These are phyloP conservation scores for Aspergillus sp. DNA, from an alignment of 2,329 filamentous ascomycete species.

Conservation along the genomic window DNA sequence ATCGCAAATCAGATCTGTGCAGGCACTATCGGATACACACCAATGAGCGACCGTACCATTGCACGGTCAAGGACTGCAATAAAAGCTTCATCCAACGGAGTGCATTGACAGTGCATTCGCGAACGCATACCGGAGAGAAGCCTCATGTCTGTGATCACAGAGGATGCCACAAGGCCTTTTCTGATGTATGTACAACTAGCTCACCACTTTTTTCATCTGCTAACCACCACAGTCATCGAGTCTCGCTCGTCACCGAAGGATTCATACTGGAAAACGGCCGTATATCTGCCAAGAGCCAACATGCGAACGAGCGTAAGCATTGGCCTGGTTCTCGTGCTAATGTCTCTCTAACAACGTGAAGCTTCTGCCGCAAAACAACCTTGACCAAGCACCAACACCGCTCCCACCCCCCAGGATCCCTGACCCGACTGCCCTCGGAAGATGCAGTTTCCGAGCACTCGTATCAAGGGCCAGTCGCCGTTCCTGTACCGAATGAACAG, in stretches of 20 bases:
- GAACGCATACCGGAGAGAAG: slow-evolving; percentile 49
- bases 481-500: slow-evolving; percentile 35
- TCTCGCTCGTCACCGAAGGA: slow-evolving; percentile 44
- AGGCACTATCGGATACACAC: slow-evolving; percentile 52
- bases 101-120: slow-evolving; percentile 49
- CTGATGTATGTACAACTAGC: slow-evolving; percentile 38
- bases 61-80: slow-evolving; percentile 47
- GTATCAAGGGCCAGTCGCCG: slow-evolving; percentile 35
- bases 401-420: slow-evolving; percentile 38
- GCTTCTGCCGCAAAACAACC: slow-evolving; percentile 46
- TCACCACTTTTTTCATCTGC: neutral
- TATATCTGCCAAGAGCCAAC: slow-evolving; percentile 45
- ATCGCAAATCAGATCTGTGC: slow-evolving; percentile 52
- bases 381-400: slow-evolving; percentile 45
- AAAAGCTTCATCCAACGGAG: slow-evolving; percentile 54
- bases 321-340: neutral
- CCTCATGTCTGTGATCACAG: slow-evolving; percentile 47
- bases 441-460: slow-evolving; percentile 41
- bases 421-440: slow-evolving; percentile 40
- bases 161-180: slow-evolving; percentile 48
- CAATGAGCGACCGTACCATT: slow-evolving; percentile 52
- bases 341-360: slow-evolving; percentile 16
- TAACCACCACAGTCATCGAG: slow-evolving; percentile 38
- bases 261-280: slow-evolving; percentile 44
- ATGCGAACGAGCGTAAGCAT: slow-evolving; percentile 41